phyloP scores from a whole-genome alignment of 768 basidiomycete species.

The Hygrophorus pudorinus region DNA sequence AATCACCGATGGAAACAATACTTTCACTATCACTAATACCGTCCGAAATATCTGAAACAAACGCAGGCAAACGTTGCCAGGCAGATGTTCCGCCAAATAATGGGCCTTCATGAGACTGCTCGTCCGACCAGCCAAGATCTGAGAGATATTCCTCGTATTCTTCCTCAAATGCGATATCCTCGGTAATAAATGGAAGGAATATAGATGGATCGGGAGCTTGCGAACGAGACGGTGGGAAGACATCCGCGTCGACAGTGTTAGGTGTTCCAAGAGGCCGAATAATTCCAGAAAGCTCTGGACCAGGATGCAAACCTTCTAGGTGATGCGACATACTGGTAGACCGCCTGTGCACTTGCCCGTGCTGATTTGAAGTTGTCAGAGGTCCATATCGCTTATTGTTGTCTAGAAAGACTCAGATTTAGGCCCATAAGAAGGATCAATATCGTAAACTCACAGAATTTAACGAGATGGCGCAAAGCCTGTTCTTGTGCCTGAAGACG shows the following conservation, averaged over 20 bases:
- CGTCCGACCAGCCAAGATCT: conserved; percentile 71
- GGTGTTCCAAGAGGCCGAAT: conserved; percentile 70
- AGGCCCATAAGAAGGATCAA: conserved; percentile 3
- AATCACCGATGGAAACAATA: conserved; percentile 80
- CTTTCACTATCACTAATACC: conserved; percentile 93
- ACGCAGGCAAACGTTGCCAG: conserved; percentile 75
- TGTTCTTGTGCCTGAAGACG: conserved; percentile 78
- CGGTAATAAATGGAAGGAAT: conserved; percentile 85
- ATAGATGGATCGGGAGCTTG: conserved; percentile 76
- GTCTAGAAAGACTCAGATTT: conserved; percentile 35
- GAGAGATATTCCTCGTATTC: conserved; percentile 95
- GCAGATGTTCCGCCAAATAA: conserved; percentile 43
- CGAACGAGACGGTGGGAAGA: conserved; percentile 90
- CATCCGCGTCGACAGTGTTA: conserved; percentile 74
- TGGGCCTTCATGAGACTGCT: conserved; percentile 34
- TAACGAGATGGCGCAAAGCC: conserved; percentile 85
- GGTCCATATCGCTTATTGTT: conserved; percentile 86
- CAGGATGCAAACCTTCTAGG: conserved; percentile 65
- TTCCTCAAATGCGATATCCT: conserved; percentile 91
- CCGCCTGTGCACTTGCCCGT: conserved; percentile 54
- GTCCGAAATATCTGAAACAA: conserved; percentile 74
- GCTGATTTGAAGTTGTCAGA: conserved; percentile 39
- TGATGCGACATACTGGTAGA: conserved; percentile 79
- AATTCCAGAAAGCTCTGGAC: conserved; percentile 64
- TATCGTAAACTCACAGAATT: conserved; percentile 65